These are phyloP conservation scores for Cenchrus americanus DNA, from an alignment of 176 grass and related monocot species.

Conservation along the genomic window DNA sequence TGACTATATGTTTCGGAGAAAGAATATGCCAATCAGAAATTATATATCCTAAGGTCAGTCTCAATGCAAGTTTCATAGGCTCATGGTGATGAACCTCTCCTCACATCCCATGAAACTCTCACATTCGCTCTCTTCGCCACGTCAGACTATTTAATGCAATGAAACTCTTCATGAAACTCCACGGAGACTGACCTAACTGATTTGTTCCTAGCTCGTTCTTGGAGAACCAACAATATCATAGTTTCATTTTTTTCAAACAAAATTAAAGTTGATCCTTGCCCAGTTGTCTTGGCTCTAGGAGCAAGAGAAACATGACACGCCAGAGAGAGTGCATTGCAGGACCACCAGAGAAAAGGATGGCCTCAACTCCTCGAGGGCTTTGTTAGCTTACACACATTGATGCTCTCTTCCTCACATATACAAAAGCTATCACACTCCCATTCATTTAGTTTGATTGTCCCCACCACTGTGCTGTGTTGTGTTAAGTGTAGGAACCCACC, in stretches of 20 bases:
- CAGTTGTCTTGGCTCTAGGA: not conserved
- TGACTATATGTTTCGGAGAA: not conserved
- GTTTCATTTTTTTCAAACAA: not conserved
- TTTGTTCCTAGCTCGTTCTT: not conserved
- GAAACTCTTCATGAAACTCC: not conserved
- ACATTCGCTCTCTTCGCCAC: too few relatives aligned
- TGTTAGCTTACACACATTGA: constrained; percentile 2
- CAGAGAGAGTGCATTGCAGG: not conserved
- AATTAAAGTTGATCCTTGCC: not conserved
- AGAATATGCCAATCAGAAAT: not conserved
- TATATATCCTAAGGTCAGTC: not conserved
- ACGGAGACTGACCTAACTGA: not conserved
- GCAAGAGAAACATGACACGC: not conserved
- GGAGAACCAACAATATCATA: not conserved
- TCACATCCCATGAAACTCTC: too few relatives aligned
- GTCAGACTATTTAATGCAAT: not conserved
- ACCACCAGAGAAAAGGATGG: constrained; percentile 23
- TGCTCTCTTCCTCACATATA: constrained; percentile 28
- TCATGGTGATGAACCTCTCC: too few relatives aligned
- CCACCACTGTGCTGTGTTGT: constrained; percentile 9
- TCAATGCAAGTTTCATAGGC: too few relatives aligned
- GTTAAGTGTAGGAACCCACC: constrained; percentile 33
- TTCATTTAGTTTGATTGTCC: not conserved
- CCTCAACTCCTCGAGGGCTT: not conserved
- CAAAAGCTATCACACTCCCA: constrained; percentile 21